These are phyloP conservation scores for Coprinellus micaceus DNA, from an alignment of 768 basidiomycete genomes.

Conservation along the genomic window DNA sequence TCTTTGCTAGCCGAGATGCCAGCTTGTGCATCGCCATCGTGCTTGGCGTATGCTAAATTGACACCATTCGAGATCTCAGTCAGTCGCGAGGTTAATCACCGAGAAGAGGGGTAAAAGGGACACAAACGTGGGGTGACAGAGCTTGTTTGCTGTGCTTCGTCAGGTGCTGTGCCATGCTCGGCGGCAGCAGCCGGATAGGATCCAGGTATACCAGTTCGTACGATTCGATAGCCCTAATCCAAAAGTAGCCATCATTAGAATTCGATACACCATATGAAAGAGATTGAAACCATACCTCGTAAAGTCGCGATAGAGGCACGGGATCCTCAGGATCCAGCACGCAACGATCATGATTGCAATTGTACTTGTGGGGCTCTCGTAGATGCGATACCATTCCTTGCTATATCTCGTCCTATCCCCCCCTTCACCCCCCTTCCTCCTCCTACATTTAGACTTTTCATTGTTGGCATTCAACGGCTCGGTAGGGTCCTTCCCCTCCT, in stretches of 20 bases:
- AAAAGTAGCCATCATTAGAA: constrained; percentile 1
- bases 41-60: constrained; percentile 59
- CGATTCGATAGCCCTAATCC: constrained; percentile 62
- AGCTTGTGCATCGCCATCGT: constrained; percentile 55
- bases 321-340: constrained; percentile 78
- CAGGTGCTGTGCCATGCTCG: constrained; percentile 61
- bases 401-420: neutral
- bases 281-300: constrained; percentile 46
- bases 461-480: constrained; percentile 4
- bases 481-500: neutral
- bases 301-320: constrained; percentile 73
- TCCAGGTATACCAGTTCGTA: constrained; percentile 83
- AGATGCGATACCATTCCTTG: constrained; percentile 9
- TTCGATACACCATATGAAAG: neutral
- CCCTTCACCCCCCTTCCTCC: constrained; percentile 16
- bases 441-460: constrained; percentile 28
- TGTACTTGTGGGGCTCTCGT: constrained; percentile 42
- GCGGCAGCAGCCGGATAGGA: constrained; percentile 57
- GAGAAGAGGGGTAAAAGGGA: constrained; percentile 4
- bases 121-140: constrained; percentile 66
- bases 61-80: too few species aligned
- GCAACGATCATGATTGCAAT: constrained; percentile 71
- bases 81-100: too few species aligned
- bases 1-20: constrained; percentile 58
- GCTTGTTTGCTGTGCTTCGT: constrained; percentile 65